A percentile compares a stretch with the other conserved stretches of the same genome.
Conservation (phyloP, 768 basidiomycete genomes). For the Punctularia strigosozonata region DNA sequence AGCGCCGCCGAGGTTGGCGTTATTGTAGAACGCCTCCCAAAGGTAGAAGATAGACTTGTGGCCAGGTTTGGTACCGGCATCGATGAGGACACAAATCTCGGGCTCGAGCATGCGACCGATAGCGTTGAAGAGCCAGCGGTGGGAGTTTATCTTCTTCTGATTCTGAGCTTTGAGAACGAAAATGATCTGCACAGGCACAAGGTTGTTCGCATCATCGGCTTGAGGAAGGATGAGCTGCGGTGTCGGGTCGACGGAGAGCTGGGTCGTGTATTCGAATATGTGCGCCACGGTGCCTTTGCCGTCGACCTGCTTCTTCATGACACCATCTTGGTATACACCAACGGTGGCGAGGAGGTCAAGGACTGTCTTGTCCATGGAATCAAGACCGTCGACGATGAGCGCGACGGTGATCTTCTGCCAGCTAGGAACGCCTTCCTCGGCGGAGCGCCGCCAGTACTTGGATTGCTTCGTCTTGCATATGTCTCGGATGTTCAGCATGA, state of each 20-base stretch:
- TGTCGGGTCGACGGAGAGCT: constrained; percentile 83
- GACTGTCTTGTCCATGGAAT: constrained; percentile 92
- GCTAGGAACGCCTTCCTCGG: constrained; percentile 73
- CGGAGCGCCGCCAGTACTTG: constrained; percentile 78
- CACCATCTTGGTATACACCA: constrained; percentile 88
- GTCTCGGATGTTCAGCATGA: constrained; percentile 96
- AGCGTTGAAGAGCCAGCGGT: constrained; percentile 94
- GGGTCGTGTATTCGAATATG: constrained; percentile 98
- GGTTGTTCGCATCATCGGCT: constrained; percentile 79
- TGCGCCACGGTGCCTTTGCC: constrained; percentile 86
- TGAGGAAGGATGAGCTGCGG: constrained; percentile 89
- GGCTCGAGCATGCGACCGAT: constrained; percentile 75
- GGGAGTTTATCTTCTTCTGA: constrained; percentile 92
- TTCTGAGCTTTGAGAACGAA: constrained; percentile 89
- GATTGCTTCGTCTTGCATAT: constrained; percentile 95
- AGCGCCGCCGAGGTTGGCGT: constrained; percentile 70
- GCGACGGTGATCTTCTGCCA: constrained; percentile 92
- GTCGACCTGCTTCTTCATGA: constrained; percentile 90
- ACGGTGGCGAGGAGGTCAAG: constrained; percentile 82
- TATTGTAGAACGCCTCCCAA: constrained; percentile 86
- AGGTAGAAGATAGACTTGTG: constrained; percentile 93
- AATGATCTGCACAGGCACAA: constrained; percentile 89
- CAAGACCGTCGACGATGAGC: constrained; percentile 86
- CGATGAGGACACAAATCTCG: constrained; percentile 84
- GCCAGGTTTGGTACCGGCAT: constrained; percentile 94